Percentiles rank a stretch among this genome's conserved stretches.
Evolutionary conservation across 1,284 basidiomycete species (phyloP).

Genomic region (Cryptococcus maquisensis): DNA sequence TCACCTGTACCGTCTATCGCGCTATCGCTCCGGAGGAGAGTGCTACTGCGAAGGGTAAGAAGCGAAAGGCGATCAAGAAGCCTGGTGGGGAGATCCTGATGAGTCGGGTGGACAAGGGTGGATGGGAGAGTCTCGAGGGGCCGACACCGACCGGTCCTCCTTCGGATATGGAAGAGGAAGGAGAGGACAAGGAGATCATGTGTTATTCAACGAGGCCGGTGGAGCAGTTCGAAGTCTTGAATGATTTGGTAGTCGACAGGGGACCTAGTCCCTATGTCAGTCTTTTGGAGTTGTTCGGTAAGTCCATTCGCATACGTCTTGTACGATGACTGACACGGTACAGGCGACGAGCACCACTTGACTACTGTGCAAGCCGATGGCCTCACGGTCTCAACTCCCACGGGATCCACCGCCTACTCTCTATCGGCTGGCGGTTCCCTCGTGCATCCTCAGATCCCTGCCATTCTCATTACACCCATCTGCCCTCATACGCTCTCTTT

Average conservation of each 20-base stretch:
- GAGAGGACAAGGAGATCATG: conserved; percentile 93
- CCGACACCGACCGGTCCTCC: conserved; percentile 29
- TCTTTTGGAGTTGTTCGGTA: conserved; percentile 91
- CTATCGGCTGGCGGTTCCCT: conserved; percentile 96
- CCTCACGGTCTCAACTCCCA: conserved; percentile 91
- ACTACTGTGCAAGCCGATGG: conserved; percentile 99
- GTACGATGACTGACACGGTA: background rate
- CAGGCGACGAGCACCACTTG: conserved; percentile 97
- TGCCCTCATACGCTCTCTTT: conserved; percentile 98
- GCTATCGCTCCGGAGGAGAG: conserved; percentile 66
- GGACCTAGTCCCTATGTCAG: conserved; percentile 98
- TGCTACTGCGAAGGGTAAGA: conserved; percentile 50
- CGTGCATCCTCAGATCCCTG: conserved; percentile 96
- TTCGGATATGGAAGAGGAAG: conserved; percentile 16
- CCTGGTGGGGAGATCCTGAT: conserved; percentile 91
- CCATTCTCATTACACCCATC: conserved; percentile 93
- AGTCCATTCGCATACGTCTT: conserved; percentile 27
- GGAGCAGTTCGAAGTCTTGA: conserved; percentile 96
- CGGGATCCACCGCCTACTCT: conserved; percentile 98
- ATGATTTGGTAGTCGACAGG: conserved; percentile 95
- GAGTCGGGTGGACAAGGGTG: conserved; percentile 77
- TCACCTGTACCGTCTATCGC: conserved; percentile 96
- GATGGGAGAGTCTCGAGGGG: conserved; percentile 91
- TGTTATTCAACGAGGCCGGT: conserved; percentile 93
- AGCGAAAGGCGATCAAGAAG: conserved; percentile 80